Evolutionary conservation across 140 eudicot species (phyloP).

Genomic region (Cichorium intybus): DNA sequence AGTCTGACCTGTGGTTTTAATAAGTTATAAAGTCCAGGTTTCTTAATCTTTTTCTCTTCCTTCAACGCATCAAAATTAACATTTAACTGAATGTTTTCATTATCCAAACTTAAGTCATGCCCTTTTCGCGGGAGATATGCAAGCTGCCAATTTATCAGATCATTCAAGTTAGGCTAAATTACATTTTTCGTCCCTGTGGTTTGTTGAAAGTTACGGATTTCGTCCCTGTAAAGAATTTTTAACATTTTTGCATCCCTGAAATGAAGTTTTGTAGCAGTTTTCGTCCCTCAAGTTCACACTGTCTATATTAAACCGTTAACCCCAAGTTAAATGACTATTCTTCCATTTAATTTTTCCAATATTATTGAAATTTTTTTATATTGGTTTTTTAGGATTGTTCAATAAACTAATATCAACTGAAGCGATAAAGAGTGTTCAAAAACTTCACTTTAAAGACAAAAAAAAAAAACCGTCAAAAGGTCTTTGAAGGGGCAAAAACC

Average conservation of each 20-base stretch:
- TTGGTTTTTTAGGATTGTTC: no score
- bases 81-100: slow-evolving; percentile 54
- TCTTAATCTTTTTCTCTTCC: slow-evolving; percentile 60
- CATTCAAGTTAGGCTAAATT: background rate
- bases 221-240: no score
- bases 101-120: slow-evolving; percentile 56
- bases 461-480: no score
- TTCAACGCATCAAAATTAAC: slow-evolving; percentile 57
- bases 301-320: no score
- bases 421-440: no score
- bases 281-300: no score
- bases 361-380: no score
- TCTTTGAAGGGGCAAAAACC: no score
- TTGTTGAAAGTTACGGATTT: background rate
- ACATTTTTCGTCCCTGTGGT: background rate
- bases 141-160: slow-evolving; percentile 42
- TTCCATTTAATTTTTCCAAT: background rate
- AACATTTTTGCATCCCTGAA: no score
- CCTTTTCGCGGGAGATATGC: slow-evolving; percentile 70
- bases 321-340: background rate
- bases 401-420: no score
- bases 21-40: slow-evolving; percentile 69
- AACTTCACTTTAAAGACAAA: no score
- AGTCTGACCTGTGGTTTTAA: slow-evolving; percentile 57
- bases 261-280: no score